Percentiles rank a stretch among this genome's conserved stretches.
Conservation (phyloP, 2,329 filamentous ascomycete genomes). For the Cladosporium sp. region DNA sequence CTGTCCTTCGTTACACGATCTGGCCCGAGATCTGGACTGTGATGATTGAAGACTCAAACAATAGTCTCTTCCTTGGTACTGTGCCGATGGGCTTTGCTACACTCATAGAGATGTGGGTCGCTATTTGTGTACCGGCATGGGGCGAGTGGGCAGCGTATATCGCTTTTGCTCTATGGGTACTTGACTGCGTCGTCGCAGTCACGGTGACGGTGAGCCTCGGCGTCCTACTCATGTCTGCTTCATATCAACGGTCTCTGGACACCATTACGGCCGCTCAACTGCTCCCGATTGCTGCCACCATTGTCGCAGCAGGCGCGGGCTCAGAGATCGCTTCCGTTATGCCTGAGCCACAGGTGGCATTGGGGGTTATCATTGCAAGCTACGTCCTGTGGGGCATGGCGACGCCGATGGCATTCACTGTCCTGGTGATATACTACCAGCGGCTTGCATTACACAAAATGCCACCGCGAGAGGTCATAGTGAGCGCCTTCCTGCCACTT, state of each 20-base stretch:
- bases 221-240: slow-evolving; percentile 41
- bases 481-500: slow-evolving; percentile 64
- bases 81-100: slow-evolving; percentile 31
- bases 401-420: slow-evolving; percentile 55
- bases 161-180: slow-evolving; percentile 49
- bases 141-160: slow-evolving; percentile 43
- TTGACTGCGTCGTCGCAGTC: slow-evolving; percentile 44
- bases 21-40: slow-evolving; percentile 63
- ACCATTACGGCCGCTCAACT: slow-evolving; percentile 61
- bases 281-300: slow-evolving; percentile 62
- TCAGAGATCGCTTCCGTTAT: slow-evolving; percentile 61
- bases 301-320: slow-evolving; percentile 63
- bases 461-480: slow-evolving; percentile 63
- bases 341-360: slow-evolving; percentile 50
- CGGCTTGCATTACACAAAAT: slow-evolving; percentile 64
- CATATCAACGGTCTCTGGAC: slow-evolving; percentile 41
- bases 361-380: slow-evolving; percentile 58
- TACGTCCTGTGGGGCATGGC: slow-evolving; percentile 69
- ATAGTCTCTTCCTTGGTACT: slow-evolving; percentile 61
- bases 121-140: slow-evolving; percentile 27
- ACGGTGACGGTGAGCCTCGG: slow-evolving; percentile 27
- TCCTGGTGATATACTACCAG: slow-evolving; percentile 67
- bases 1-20: slow-evolving; percentile 57
- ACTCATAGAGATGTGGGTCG: slow-evolving; percentile 27
- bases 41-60: slow-evolving; percentile 63